phyloP scores from a whole-genome alignment of 2,329 filamentous ascomycete genomes.

The Fusarium lateritium region DNA sequence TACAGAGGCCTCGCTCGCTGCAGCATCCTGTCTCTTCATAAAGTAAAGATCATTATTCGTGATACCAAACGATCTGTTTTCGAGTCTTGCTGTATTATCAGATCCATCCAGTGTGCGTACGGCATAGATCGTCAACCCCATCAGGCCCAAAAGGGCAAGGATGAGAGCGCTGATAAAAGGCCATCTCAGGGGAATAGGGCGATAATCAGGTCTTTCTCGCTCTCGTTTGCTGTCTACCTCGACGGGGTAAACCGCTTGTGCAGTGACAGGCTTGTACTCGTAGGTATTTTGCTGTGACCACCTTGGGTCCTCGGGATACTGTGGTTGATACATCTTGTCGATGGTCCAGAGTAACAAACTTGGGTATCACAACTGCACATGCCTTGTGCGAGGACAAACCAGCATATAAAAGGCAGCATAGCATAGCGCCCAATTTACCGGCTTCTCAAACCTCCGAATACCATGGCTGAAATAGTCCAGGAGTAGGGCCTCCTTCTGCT shows the following conservation, averaged over 20 bases:
- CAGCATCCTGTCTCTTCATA: conserved; percentile 24
- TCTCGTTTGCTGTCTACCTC: conserved; percentile 21
- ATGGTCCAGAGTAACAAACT: not conserved
- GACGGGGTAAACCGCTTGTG: conserved; percentile 15
- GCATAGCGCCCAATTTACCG: not conserved
- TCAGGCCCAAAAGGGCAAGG: conserved; percentile 19
- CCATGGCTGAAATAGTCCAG: not conserved
- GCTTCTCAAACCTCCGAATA: conserved; percentile 23
- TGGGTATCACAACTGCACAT: not conserved
- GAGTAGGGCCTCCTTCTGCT: not conserved
- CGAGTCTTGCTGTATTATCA: conserved; percentile 29
- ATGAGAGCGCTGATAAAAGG: conserved; percentile 32
- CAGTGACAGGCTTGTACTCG: conserved; percentile 33
- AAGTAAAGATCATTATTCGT: not conserved
- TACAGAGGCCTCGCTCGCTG: conserved; percentile 7
- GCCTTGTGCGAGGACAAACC: conserved; percentile 1
- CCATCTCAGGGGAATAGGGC: conserved; percentile 40
- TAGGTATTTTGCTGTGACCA: conserved; percentile 18
- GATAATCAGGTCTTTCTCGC: conserved; percentile 36
- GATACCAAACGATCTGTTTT: conserved; percentile 18
- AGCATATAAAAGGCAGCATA: conserved; percentile 19
- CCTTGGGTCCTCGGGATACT: conserved; percentile 12
- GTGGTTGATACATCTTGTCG: conserved; percentile 30
- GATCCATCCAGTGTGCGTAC: conserved; percentile 16
- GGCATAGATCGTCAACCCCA: conserved; percentile 30